Evolutionary conservation across 306 rosid species (phyloP), one percentile per base, ranked within the genome.

Genomic region (Boehmeria nivea): DNA sequence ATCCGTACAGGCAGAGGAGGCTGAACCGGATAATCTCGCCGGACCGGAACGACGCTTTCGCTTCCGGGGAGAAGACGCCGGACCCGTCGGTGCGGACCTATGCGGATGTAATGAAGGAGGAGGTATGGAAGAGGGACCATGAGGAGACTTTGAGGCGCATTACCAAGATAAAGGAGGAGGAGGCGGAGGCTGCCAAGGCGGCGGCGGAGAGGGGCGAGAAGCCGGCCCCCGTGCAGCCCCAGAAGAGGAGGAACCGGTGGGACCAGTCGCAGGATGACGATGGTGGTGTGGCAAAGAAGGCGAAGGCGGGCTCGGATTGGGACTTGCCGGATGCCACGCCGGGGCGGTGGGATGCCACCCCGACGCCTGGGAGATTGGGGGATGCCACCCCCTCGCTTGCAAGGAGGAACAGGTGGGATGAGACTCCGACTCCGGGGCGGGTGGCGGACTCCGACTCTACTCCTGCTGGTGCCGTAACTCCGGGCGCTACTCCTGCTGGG

Each of bases 391-490:
- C 85, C 0, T 69, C 73, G 2, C 43, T 75, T 51, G 84, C 83
- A 12, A 78, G 87, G 80, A 84, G 85, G 75, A 84, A 81, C 31
- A 50, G 93, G 61, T 84, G 93, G 93, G 93, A 84, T 10, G 93
- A 84, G 66, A 84, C 87, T 0, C 93, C 93, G 1, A 81, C 93
- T 0, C 93, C 93, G 0, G 87, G 93, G 6, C 70, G 93, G 49
- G 14, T 84, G 60, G 79, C 38, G 0, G 90, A 83, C 69, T 71
- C 78, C 3, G 93, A 84, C 57, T 78, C 93, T 1, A 84, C 93
- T 5, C 93, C 93, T 0, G 69, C 83, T 0, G 93, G 93, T 11
- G 87, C 73, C 3, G 91, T 4, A 5, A 83, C 90, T 1, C 84
- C 90, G 0, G 91, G 93, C 16, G 93, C 93, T 6, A 84, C 93